phyloP scores from a whole-genome alignment of 2,329 filamentous ascomycete genomes.

The Podosphaera fusca region DNA sequence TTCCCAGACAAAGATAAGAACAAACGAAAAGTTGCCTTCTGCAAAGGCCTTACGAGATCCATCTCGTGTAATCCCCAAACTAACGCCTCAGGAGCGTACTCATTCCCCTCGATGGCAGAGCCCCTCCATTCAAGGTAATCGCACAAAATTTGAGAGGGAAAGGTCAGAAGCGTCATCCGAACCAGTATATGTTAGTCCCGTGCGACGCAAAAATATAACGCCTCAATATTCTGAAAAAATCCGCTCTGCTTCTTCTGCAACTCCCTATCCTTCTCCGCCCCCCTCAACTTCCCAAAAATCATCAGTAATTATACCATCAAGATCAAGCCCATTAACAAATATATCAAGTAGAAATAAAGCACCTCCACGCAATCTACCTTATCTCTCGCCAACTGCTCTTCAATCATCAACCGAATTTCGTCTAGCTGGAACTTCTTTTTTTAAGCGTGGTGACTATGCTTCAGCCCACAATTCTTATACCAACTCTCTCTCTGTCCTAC shows the following conservation, averaged over 20 bases:
- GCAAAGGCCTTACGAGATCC: constrained; percentile 20
- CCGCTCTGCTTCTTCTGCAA: constrained; percentile 11
- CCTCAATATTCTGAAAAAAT: constrained; percentile 28
- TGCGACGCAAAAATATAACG: constrained; percentile 48
- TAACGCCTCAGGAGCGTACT: constrained; percentile 16
- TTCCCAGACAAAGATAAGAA: constrained; percentile 20
- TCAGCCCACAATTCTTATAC: constrained; percentile 68
- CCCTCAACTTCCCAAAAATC: neutral
- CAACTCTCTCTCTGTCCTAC: constrained; percentile 50
- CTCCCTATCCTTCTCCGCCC: constrained; percentile 7
- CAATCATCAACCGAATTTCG: constrained; percentile 58
- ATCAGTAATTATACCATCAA: constrained; percentile 5
- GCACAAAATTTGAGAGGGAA: constrained; percentile 44
- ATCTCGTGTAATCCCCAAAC: constrained; percentile 24
- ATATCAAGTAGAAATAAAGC: neutral
- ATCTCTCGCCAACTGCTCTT: constrained; percentile 44
- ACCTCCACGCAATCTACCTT: constrained; percentile 31
- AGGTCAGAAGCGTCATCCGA: constrained; percentile 58
- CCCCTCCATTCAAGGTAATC: constrained; percentile 22
- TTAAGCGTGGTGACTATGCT: constrained; percentile 84
- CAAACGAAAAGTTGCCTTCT: constrained; percentile 8
- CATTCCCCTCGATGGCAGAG: constrained; percentile 36
- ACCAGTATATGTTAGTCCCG: constrained; percentile 71
- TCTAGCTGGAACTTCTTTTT: constrained; percentile 61
- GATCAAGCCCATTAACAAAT: constrained; percentile 5